Conservation (phyloP, 2,329 filamentous ascomycete genomes). For the Nemania serpens region DNA sequence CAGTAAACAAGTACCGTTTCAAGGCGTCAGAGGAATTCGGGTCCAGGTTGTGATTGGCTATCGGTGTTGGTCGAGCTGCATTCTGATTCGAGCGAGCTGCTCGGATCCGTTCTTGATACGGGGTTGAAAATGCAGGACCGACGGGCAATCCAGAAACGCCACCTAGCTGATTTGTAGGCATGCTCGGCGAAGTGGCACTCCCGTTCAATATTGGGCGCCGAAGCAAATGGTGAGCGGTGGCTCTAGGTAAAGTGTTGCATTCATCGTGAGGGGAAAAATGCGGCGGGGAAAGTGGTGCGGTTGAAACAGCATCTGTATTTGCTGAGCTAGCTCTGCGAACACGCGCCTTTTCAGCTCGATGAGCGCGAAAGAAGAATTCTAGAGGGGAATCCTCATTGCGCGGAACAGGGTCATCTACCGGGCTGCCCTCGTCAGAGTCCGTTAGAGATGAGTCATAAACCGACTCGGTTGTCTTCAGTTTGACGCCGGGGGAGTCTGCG, state of each 20-base stretch:
- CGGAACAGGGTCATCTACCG: constrained; percentile 42
- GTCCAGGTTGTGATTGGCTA: constrained; percentile 23
- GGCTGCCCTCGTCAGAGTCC: constrained; percentile 57
- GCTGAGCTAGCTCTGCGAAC: constrained; percentile 59
- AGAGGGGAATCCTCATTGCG: constrained; percentile 71
- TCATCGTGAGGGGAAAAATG: constrained; percentile 46
- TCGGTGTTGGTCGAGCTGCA: constrained; percentile 32
- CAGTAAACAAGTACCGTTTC: constrained; percentile 61
- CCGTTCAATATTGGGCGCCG: constrained; percentile 42
- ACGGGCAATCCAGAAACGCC: constrained; percentile 59
- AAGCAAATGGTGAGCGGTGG: constrained; percentile 42
- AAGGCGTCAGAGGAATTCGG: constrained; percentile 54
- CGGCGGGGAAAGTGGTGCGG: constrained; percentile 59
- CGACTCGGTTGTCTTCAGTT: constrained; percentile 46
- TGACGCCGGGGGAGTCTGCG: constrained; percentile 63
- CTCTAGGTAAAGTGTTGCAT: constrained; percentile 40
- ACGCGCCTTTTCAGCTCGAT: constrained; percentile 75
- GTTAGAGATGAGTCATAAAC: constrained; percentile 55
- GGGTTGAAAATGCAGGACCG: constrained; percentile 71
- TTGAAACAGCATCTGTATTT: constrained; percentile 45
- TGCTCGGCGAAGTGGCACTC: constrained; percentile 55
- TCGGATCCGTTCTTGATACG: constrained; percentile 65
- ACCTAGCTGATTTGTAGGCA: constrained; percentile 73
- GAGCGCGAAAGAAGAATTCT: constrained; percentile 88
- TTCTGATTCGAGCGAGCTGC: constrained; percentile 51